Evolutionary conservation across 1,284 basidiomycete species (phyloP).

Genomic region (Papiliotrema flavescens): DNA sequence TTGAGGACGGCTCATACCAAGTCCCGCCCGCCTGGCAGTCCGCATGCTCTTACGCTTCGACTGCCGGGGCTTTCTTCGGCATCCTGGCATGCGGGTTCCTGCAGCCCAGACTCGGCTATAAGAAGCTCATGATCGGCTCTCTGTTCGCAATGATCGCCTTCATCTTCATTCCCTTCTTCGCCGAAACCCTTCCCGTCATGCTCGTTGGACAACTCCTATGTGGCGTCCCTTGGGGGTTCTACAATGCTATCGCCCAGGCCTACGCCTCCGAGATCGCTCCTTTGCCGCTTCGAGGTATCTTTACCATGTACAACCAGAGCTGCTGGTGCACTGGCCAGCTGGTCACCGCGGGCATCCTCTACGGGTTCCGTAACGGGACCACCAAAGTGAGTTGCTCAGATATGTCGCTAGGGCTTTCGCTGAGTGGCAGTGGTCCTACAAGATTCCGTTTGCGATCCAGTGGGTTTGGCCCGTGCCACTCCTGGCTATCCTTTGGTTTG

Average conservation of each 20-base stretch:
- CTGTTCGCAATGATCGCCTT: background rate
- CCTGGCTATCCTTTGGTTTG: conserved; percentile 35
- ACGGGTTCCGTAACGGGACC: too few relatives aligned
- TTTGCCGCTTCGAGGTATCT: conserved; percentile 35
- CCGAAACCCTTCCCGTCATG: conserved; percentile 53
- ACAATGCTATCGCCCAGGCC: conserved; percentile 13
- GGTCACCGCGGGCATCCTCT: too few relatives aligned
- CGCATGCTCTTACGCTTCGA: background rate
- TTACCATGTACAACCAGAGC: conserved; percentile 23
- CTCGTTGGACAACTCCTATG: conserved; percentile 52
- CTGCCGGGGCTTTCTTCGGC: conserved; percentile 4
- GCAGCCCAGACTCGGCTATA: background rate
- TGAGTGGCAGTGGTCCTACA: conserved; percentile 26
- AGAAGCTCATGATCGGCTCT: background rate
- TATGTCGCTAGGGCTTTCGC: conserved; percentile 34
- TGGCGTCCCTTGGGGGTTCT: conserved; percentile 36
- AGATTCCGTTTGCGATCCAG: conserved; percentile 49
- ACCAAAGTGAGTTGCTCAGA: conserved; percentile 31
- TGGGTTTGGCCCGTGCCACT: conserved; percentile 45
- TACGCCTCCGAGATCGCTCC: conserved; percentile 40
- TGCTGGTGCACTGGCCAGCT: too few relatives aligned
- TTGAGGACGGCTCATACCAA: background rate
- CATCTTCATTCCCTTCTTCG: conserved; percentile 52
- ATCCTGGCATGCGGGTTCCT: background rate
- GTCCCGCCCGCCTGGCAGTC: conserved; percentile 3